phyloP scores from a whole-genome alignment of 169 alveolate species.

The Eimeria zaria region DNA sequence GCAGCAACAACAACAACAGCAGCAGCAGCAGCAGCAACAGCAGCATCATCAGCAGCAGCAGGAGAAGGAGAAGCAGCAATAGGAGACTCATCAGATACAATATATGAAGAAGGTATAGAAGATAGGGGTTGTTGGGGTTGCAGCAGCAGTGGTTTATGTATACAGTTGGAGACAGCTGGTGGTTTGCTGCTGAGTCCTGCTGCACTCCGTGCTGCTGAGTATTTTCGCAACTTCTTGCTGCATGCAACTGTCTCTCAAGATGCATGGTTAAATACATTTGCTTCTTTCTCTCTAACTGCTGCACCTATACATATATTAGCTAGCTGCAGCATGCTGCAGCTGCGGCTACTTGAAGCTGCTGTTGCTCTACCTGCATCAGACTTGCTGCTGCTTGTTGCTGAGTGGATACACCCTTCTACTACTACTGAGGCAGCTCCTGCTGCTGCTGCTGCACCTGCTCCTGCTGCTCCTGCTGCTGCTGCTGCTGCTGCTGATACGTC shows the following conservation, averaged over 20 bases:
- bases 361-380: slow-evolving; percentile 21
- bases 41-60: background rate
- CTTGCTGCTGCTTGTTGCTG: slow-evolving; percentile 41
- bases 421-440: slow-evolving; percentile 1
- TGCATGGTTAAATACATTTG: slow-evolving; percentile 8
- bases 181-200: background rate
- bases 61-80: background rate
- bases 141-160: background rate
- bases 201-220: background rate
- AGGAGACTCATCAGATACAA: too few species aligned
- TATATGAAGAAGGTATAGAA: too few species aligned
- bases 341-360: slow-evolving; percentile 18
- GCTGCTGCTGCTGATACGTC: background rate
- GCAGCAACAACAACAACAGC: too few species aligned
- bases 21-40: background rate
- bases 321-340: background rate
- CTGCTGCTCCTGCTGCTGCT: background rate
- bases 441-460: background rate
- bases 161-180: background rate
- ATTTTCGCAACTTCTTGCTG: background rate
- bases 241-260: slow-evolving; percentile 8
- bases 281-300: slow-evolving; percentile 27
- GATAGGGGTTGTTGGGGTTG: background rate
- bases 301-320: slow-evolving; percentile 2
- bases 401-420: background rate